Evolutionary conservation across 345 rosid species (phyloP), one percentile per base, ranked within the genome.

Genomic region (Populus davidiana): DNA sequence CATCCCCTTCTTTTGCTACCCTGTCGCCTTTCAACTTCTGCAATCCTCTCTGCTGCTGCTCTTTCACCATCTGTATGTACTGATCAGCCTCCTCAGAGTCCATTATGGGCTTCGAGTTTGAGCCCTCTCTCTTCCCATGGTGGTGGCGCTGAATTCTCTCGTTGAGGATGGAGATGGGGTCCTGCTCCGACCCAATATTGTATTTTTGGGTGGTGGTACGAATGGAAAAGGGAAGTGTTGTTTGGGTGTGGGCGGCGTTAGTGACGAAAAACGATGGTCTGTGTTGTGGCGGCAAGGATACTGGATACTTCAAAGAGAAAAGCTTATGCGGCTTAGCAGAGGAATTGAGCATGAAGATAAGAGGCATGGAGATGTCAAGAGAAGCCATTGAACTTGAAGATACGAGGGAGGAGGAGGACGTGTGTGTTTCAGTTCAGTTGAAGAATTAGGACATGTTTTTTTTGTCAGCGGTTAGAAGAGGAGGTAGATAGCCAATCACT

Each of bases 41-140:
- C 82, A 95, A 77, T 9, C 99, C 99, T 80, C 86, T 83, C 86
- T 91, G 96, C 78, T 93, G 99, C 84, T 93, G 98, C 77, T 93
- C 90, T 85, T 84, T 95, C 50, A 95, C 97, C 84, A 85, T 70
- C 82, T 84, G 87, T 54, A 93, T 91, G 85, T 95, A 95, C 87
- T 85, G 87, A 27, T 90, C 98, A 21, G 97, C 93, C 87, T 95
- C 99, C 75, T 90, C 85, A 2, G 97, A 88, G 80, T 90, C 96
- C 94, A 92, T 87, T 1, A 64, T 79, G 13, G 94, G 89, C 65
- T 83, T 79, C 12, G 85, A 67, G 69, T 13, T n/a, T 59, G 81
- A 81, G 72, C 85, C 75, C 70, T 90, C 91, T 71, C 92, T 89
- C 77, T 88, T 89, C 67, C 90, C 72, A 39, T 79, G 87, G 74